A percentile compares a stretch with the other conserved stretches of the same genome.
Evolutionary conservation across 257 asterid genomes (phyloP).

Genomic region (Rauvolfia tetraphylla): DNA sequence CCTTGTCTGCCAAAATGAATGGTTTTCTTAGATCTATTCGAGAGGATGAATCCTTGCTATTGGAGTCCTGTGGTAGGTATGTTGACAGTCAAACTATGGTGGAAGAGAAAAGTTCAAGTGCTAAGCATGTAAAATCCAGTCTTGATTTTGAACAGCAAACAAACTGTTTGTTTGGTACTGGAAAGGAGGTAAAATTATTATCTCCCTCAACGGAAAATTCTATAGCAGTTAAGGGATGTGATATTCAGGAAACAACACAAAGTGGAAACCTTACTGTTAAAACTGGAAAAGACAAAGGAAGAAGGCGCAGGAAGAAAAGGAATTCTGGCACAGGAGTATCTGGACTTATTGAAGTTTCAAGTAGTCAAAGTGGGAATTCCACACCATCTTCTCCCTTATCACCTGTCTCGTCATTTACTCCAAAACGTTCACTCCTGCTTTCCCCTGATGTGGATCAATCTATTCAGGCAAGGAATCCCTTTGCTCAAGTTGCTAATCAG

Average conservation of each 20-base stretch:
- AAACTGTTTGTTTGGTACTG: constrained; percentile 23
- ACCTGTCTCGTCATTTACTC: constrained; percentile 48
- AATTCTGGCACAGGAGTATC: constrained; percentile 32
- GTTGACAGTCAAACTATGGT: constrained; percentile 21
- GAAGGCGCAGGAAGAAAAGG: constrained; percentile 71
- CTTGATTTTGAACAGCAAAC: constrained; percentile 24
- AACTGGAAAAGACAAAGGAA: constrained; percentile 64
- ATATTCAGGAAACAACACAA: constrained; percentile 33
- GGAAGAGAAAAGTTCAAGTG: constrained; percentile 17
- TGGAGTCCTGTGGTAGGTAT: constrained; percentile 32
- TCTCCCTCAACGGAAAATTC: constrained; percentile 19
- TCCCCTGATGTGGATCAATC: constrained; percentile 36
- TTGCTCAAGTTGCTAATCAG: constrained; percentile 17
- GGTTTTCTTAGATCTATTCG: constrained; percentile 31
- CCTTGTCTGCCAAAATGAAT: constrained; percentile 32
- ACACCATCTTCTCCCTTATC: constrained; percentile 87
- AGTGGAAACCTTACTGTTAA: constrained; percentile 45
- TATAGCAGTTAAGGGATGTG: constrained; percentile 28
- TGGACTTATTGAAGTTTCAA: constrained; percentile 59
- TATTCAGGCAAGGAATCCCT: constrained; percentile 33
- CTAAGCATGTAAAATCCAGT: constrained; percentile 9
- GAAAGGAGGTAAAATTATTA: constrained; percentile 13
- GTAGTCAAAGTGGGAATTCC: constrained; percentile 91
- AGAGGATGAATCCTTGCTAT: constrained; percentile 32
- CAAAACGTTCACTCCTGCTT: constrained; percentile 37